Evolutionary conservation across 495 filamentous ascomycete genomes (phyloP), one percentile per base, ranked within the genome.

Genomic region (Choiromyces venosus): DNA sequence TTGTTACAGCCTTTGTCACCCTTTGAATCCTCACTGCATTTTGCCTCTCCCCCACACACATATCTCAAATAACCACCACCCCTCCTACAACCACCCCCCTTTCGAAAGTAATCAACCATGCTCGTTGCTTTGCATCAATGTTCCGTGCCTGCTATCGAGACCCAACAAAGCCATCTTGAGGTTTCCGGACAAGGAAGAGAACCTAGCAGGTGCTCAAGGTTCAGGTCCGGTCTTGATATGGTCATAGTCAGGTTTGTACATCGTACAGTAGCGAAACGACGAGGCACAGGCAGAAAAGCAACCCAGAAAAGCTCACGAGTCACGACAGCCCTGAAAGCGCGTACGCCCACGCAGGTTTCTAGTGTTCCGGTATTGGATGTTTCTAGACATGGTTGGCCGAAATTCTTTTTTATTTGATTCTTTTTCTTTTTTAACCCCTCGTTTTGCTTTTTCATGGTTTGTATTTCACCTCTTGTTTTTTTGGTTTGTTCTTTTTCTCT

Each of bases 231-330:
- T 72, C 69, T 77, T 33, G 25, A 29, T 16, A 10, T 56, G n/a
- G n/a, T 56, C n/a, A 73, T 67, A 69, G 40, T 77, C 75, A 77
- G 75, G 75, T 77, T 77, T 73, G 75, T 77, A 73, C 71, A 74
- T 73, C 75, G 74, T 67, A 69, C 72, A 37, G 39, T 36, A 61
- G 52, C 52, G 25, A 61, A 61, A 74, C 39, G 37, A 76, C 71
- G 66, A 68, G 72, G 68, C 65, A 77, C 75, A 77, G 75, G 70
- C 69, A 46, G 73, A 46, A 44, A 52, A 36, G 25, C 37, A 65
- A 46, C 35, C 65, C 69, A 70, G 71, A 77, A 71, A 46, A 71
- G 65, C 35, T 70, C 44, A 77, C 25, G 25, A 69, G 67, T 74
- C 69, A 66, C 71, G 38, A 35, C 69, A 76, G 56, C 73, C 69